Evolutionary conservation across 2,329 filamentous ascomycete species (phyloP).

Genomic region (Drechslerella stenobrocha): DNA sequence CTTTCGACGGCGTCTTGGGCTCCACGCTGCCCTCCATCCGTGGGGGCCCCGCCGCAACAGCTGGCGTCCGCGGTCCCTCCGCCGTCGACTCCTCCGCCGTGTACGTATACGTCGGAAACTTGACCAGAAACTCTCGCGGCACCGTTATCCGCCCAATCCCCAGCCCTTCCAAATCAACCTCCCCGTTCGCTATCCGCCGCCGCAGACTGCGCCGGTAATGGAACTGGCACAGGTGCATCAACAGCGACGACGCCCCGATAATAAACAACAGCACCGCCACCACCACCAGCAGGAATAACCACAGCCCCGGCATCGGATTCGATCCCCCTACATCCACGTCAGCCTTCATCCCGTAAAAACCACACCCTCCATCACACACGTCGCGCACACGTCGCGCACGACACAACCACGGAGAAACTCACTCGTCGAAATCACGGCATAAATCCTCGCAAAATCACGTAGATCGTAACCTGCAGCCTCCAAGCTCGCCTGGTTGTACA

Average conservation of each 20-base stretch:
- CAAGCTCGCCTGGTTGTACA: constrained; percentile 65
- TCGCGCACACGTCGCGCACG: not conserved
- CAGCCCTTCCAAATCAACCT: constrained; percentile 82
- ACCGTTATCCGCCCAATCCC: constrained; percentile 82
- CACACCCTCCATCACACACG: not conserved
- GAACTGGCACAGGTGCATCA: constrained; percentile 77
- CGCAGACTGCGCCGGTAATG: constrained; percentile 69
- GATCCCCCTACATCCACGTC: constrained; percentile 59
- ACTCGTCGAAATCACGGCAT: constrained; percentile 56
- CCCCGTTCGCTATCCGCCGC: constrained; percentile 72
- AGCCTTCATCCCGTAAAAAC: not conserved
- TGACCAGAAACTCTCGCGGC: constrained; percentile 69
- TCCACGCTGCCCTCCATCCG: not conserved
- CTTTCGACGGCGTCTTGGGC: not conserved
- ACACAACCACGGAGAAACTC: constrained; percentile 57
- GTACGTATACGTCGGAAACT: constrained; percentile 79
- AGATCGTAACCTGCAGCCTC: constrained; percentile 60
- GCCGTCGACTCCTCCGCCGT: constrained; percentile 56
- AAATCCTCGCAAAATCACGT: constrained; percentile 54
- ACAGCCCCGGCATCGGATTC: constrained; percentile 69
- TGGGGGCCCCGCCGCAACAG: constrained; percentile 9
- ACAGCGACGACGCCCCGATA: constrained; percentile 67
- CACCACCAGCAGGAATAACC: constrained; percentile 75
- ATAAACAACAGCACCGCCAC: constrained; percentile 71
- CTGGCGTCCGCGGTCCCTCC: constrained; percentile 9